Conservation (phyloP, 495 filamentous ascomycete genomes). For the Aeminium ludgeri region DNA sequence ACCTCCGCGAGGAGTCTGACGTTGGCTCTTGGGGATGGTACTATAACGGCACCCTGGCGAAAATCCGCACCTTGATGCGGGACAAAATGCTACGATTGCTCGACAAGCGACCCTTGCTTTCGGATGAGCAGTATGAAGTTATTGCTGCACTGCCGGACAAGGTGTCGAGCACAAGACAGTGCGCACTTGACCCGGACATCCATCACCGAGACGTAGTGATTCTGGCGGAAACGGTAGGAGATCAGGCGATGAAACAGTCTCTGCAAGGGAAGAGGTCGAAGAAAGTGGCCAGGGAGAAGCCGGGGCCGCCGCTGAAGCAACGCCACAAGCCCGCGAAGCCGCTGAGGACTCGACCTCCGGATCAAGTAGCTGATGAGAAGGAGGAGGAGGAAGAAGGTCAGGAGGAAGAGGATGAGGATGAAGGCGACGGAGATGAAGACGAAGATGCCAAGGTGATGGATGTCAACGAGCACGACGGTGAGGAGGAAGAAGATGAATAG, state of each 20-base stretch:
- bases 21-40: constrained; percentile 59
- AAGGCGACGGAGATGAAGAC: constrained; percentile 3
- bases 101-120: constrained; percentile 20
- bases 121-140: constrained; percentile 25
- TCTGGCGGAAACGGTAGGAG: background rate
- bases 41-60: constrained; percentile 56
- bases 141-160: constrained; percentile 1
- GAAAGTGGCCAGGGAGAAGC: constrained; percentile 1
- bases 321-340: constrained; percentile 7
- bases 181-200: background rate
- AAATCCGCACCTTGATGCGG: constrained; percentile 71
- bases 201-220: background rate
- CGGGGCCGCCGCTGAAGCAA: constrained; percentile 2
- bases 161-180: background rate
- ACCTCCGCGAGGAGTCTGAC: constrained; percentile 31
- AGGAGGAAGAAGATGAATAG: too few relatives aligned
- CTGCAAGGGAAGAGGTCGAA: background rate
- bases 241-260: background rate
- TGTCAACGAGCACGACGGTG: background rate
- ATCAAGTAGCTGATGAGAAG: background rate
- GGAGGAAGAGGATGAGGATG: constrained; percentile 1
- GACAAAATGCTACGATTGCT: constrained; percentile 46
- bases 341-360: constrained; percentile 9
- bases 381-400: constrained; percentile 5
- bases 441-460: background rate